phyloP scores from a whole-genome alignment of 2,329 filamentous ascomycete genomes.

The Pseudogymnoascus sp. region DNA sequence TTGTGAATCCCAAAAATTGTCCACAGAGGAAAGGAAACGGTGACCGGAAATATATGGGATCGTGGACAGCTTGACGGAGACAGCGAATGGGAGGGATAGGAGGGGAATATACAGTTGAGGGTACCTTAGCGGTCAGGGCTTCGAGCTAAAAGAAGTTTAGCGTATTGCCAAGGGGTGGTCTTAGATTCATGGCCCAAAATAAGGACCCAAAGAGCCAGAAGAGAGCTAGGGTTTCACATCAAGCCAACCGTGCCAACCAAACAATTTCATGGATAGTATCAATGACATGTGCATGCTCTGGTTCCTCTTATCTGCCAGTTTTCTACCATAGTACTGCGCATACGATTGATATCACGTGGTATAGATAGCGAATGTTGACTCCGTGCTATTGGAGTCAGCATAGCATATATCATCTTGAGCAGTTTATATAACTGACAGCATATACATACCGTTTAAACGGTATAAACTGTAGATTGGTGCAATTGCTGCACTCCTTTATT shows the following conservation, averaged over 20 bases:
- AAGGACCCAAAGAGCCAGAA: not conserved
- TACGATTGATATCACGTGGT: not conserved
- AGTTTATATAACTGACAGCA: not conserved
- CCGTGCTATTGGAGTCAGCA: not conserved
- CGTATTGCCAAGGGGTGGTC: not conserved
- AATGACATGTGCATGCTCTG: not conserved
- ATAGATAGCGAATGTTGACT: not conserved
- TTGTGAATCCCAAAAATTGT: not conserved
- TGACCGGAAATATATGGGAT: conserved; percentile 5
- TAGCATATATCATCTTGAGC: not conserved
- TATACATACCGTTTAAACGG: not conserved
- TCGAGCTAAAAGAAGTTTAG: not conserved
- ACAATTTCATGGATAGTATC: not conserved
- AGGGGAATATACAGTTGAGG: conserved; percentile 1
- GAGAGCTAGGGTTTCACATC: not conserved
- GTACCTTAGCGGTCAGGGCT: conserved; percentile 7
- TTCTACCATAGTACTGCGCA: not conserved
- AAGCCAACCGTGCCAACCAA: not conserved
- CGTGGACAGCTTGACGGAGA: conserved; percentile 12
- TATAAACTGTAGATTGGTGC: too few species aligned
- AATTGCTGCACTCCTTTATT: not conserved
- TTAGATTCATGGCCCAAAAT: conserved; percentile 1
- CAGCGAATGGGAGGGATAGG: conserved; percentile 1
- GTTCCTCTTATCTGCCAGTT: not conserved
- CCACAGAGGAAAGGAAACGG: conserved; percentile 1